These are phyloP conservation scores for Neoscytalidium dimidiatum DNA, from an alignment of 2,329 filamentous ascomycete species.

Conservation along the genomic window DNA sequence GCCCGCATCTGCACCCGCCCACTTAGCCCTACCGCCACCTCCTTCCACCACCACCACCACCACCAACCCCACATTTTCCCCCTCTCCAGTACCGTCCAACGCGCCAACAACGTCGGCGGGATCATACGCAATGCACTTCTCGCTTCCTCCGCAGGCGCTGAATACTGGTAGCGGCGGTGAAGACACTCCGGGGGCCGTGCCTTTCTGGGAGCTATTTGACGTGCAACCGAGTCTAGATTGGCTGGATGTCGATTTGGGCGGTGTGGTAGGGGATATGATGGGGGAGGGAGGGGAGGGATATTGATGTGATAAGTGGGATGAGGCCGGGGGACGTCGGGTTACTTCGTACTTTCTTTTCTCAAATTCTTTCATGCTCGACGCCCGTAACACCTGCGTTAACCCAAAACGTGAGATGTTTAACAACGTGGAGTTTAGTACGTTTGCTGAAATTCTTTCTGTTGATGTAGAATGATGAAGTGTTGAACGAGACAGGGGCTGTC, in stretches of 20 bases:
- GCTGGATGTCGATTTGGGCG: conserved; percentile 34
- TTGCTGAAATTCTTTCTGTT: no score
- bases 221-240: conserved; percentile 36
- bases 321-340: no score
- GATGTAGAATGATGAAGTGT: no score
- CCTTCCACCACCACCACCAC: not conserved
- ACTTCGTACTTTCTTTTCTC: no score
- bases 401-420: no score
- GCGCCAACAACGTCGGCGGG: not conserved
- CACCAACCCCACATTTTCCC: not conserved
- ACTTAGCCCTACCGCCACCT: not conserved
- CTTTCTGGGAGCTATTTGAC: conserved; percentile 37
- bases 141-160: not conserved
- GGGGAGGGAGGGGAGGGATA: not conserved
- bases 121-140: not conserved
- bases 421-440: no score
- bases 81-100: not conserved
- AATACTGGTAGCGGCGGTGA: not conserved
- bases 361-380: no score
- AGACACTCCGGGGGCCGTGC: no score
- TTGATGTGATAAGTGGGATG: not conserved
- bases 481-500: no score
- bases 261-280: not conserved
- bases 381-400: no score
- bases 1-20: no score